These are phyloP conservation scores for Huntiella bhutanensis DNA, from an alignment of 2,329 filamentous ascomycete genomes.

Conservation along the genomic window DNA sequence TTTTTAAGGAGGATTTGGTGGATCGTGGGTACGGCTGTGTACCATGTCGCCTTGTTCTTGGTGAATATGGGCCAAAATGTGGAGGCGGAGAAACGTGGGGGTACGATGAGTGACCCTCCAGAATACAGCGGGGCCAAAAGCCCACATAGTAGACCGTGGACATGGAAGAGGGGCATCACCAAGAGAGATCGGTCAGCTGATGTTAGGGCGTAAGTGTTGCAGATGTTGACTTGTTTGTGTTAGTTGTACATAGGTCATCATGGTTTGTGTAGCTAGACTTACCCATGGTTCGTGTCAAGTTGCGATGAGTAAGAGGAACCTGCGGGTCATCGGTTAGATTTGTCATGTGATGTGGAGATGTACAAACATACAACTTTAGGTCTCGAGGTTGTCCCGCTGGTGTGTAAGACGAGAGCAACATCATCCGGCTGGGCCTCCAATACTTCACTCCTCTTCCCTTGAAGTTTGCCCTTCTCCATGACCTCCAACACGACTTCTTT, in stretches of 20 bases:
- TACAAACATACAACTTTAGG: slow-evolving; percentile 51
- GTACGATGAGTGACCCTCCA: slow-evolving; percentile 63
- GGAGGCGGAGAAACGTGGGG: slow-evolving; percentile 58
- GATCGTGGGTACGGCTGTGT: slow-evolving; percentile 82
- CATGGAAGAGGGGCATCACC: slow-evolving; percentile 82
- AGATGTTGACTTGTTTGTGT: slow-evolving; percentile 43
- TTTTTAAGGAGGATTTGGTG: slow-evolving; percentile 73
- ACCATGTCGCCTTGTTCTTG: slow-evolving; percentile 65
- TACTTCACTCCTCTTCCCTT: slow-evolving; percentile 23
- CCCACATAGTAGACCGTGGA: slow-evolving; percentile 70
- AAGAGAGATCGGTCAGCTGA: slow-evolving; percentile 59
- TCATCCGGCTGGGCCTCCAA: slow-evolving; percentile 49
- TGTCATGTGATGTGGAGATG: not conserved
- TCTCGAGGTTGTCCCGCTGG: slow-evolving; percentile 65
- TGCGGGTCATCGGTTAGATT: slow-evolving; percentile 14
- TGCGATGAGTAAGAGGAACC: slow-evolving; percentile 63
- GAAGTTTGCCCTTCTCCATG: slow-evolving; percentile 53
- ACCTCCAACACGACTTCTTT: slow-evolving; percentile 56
- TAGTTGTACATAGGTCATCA: not conserved
- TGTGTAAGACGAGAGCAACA: slow-evolving; percentile 65
- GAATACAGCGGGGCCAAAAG: slow-evolving; percentile 60
- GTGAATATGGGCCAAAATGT: slow-evolving; percentile 70
- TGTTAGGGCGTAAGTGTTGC: slow-evolving; percentile 55
- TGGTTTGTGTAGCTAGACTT: slow-evolving; percentile 15
- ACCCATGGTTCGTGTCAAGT: slow-evolving; percentile 66